Percentiles rank a stretch among this genome's conserved stretches.
Evolutionary conservation across 805 yeast species (phyloP).

Genomic region (Candida silvatica): DNA sequence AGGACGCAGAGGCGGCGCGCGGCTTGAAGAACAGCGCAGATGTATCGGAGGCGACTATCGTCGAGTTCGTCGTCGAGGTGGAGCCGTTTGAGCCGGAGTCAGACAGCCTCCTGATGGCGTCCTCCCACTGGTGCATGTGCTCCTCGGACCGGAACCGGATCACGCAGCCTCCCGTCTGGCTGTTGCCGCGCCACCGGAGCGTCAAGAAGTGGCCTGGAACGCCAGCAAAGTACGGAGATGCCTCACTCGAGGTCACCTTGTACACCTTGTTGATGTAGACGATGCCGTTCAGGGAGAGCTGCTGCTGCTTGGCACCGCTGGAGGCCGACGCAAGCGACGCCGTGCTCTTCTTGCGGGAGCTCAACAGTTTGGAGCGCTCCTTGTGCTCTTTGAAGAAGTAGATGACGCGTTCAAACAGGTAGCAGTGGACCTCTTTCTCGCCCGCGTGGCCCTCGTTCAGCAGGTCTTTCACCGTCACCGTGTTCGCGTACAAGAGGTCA

Average conservation of each 20-base stretch:
- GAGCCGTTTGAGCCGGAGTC: conserved; percentile 1
- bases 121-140: conserved; percentile 73
- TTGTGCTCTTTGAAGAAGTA: conserved; percentile 55
- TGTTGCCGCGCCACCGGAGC: conserved; percentile 76
- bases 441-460: conserved; percentile 41
- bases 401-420: conserved; percentile 65
- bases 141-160: conserved; percentile 82
- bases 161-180: conserved; percentile 80
- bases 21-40: background rate
- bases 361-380: conserved; percentile 39
- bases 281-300: conserved; percentile 22
- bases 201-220: conserved; percentile 47
- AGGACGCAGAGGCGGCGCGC: background rate
- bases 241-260: conserved; percentile 22
- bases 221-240: conserved; percentile 16
- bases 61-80: background rate
- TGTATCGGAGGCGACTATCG: too few relatives aligned
- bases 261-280: conserved; percentile 21
- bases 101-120: conserved; percentile 44
- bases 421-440: conserved; percentile 85
- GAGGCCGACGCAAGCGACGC: conserved; percentile 30
- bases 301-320: conserved; percentile 7
- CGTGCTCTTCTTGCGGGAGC: conserved; percentile 39
- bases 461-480: conserved; percentile 57
- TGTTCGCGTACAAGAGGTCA: conserved; percentile 68